Evolutionary conservation across 169 alveolate species (phyloP).

Genomic region (Blepharisma undulans): DNA sequence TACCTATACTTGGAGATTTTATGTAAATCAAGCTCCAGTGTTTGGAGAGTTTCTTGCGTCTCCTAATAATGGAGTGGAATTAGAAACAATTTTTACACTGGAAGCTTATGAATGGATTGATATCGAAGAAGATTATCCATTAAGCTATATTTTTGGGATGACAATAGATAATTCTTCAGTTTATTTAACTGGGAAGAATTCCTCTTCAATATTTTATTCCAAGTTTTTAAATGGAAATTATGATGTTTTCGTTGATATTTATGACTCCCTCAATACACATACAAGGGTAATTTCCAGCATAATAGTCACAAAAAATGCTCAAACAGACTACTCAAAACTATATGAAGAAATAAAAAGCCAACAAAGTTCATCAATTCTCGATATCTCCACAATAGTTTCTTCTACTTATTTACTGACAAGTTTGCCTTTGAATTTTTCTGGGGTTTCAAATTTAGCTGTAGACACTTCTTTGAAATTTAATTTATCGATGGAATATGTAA

Average conservation of each 20-base stretch:
- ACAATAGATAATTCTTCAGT: neutral
- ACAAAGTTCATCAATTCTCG: neutral
- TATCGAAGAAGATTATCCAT: neutral
- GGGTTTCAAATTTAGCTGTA: neutral
- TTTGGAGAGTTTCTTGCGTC: neutral
- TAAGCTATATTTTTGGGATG: conserved; percentile 19
- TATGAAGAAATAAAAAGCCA: neutral
- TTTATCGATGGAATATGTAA: neutral
- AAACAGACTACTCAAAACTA: neutral
- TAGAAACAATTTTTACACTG: neutral
- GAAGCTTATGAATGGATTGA: conserved; percentile 24
- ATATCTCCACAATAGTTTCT: neutral
- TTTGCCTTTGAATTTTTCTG: neutral
- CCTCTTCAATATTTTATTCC: neutral
- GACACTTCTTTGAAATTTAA: neutral
- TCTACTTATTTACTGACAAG: neutral
- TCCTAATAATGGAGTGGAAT: neutral
- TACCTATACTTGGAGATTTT: neutral
- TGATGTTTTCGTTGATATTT: neutral
- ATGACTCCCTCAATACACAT: neutral
- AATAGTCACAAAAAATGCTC: neutral
- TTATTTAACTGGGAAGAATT: neutral
- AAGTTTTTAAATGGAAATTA: neutral
- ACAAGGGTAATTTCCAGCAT: neutral
- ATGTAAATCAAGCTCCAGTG: neutral